These are phyloP conservation scores for Kwoniella dejecticola DNA, from an alignment of 768 basidiomycete genomes.

Conservation along the genomic window DNA sequence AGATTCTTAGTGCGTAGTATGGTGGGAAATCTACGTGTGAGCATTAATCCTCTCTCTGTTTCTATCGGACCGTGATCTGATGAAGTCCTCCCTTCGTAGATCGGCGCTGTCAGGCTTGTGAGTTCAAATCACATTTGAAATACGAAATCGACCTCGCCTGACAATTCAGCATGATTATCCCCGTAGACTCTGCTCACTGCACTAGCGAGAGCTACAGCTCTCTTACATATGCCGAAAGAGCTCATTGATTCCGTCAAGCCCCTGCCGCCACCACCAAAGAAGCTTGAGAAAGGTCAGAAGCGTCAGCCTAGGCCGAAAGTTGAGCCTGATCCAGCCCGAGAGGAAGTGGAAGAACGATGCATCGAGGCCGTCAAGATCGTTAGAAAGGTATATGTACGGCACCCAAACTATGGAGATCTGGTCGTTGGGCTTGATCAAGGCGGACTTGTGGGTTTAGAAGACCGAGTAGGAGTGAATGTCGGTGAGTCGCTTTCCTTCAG, in stretches of 20 bases:
- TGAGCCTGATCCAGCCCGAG: conserved; percentile 49
- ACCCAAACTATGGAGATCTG: conserved; percentile 59
- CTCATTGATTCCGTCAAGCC: conserved; percentile 45
- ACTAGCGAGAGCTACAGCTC: conserved; percentile 73
- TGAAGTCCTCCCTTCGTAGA: conserved; percentile 58
- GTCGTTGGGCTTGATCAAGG: conserved; percentile 61
- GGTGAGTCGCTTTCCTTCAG: conserved; percentile 60
- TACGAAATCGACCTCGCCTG: not conserved
- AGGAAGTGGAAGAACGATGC: conserved; percentile 58
- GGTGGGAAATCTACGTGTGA: conserved; percentile 48
- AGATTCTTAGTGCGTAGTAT: conserved; percentile 67
- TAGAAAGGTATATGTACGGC: conserved; percentile 65
- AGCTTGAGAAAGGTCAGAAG: conserved; percentile 51
- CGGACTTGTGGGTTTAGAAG: conserved; percentile 66
- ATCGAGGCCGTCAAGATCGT: conserved; percentile 66
- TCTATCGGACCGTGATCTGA: conserved; percentile 63
- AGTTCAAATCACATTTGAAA: conserved; percentile 12
- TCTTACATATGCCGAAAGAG: conserved; percentile 52
- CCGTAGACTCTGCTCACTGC: conserved; percentile 69
- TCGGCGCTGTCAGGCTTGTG: conserved; percentile 78
- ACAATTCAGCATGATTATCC: not conserved
- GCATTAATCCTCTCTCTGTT: conserved; percentile 60
- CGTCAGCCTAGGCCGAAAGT: conserved; percentile 52
- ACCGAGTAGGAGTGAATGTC: conserved; percentile 67
- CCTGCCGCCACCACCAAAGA: conserved; percentile 37